Evolutionary conservation across 2,329 filamentous ascomycete genomes (phyloP).

Genomic region (Fusarium xylarioides): DNA sequence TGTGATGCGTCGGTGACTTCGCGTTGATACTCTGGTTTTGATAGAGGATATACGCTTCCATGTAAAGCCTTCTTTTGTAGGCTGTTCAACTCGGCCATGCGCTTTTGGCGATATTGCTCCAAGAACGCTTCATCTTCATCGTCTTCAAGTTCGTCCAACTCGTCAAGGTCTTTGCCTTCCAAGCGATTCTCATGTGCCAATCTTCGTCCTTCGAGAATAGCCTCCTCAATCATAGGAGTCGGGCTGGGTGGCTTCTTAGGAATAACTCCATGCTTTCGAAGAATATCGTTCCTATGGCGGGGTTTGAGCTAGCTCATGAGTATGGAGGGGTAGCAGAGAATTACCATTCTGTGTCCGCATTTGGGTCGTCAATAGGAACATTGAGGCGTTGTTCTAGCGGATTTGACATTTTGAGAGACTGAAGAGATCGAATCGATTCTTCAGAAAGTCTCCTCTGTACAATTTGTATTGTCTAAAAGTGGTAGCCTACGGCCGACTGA

Average conservation of each 20-base stretch:
- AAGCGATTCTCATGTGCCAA: conserved; percentile 91
- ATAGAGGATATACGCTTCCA: conserved; percentile 90
- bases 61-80: conserved; percentile 82
- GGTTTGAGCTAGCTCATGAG: conserved; percentile 38
- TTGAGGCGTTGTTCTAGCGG: conserved; percentile 71
- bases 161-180: conserved; percentile 93
- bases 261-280: conserved; percentile 95
- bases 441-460: background rate
- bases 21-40: conserved; percentile 90
- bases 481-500: conserved; percentile 26
- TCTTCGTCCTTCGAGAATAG: conserved; percentile 81
- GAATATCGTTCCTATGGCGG: conserved; percentile 87
- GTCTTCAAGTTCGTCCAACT: conserved; percentile 92
- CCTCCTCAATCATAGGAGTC: conserved; percentile 95
- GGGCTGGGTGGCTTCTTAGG: conserved; percentile 98
- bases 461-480: conserved; percentile 13
- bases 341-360: conserved; percentile 97
- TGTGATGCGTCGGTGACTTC: conserved; percentile 93
- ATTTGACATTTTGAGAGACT: conserved; percentile 61
- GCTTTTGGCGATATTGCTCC: conserved; percentile 86
- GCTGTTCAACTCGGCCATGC: conserved; percentile 81
- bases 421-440: background rate
- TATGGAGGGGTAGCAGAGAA: conserved; percentile 49
- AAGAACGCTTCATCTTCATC: conserved; percentile 94
- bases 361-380: conserved; percentile 93